Evolutionary conservation across 805 yeast species (phyloP).

Genomic region (Starmera quercuum): DNA sequence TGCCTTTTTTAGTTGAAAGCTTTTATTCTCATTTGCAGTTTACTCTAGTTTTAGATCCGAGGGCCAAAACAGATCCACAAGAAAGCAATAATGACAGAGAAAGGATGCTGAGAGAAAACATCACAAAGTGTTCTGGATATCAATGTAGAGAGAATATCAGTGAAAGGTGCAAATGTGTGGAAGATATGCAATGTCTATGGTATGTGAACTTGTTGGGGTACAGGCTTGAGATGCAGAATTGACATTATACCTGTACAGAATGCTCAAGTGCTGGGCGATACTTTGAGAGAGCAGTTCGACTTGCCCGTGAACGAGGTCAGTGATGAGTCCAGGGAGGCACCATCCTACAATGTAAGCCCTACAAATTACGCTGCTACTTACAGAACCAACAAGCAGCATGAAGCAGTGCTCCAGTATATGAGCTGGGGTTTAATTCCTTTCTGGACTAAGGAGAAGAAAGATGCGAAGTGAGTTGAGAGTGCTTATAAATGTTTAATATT

Average conservation of each 20-base stretch:
- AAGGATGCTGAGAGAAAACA: no score
- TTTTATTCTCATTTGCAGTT: no score
- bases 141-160: no score
- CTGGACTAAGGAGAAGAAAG: slow-evolving; percentile 42
- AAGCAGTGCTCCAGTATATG: slow-evolving; percentile 42
- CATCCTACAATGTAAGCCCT: slow-evolving; percentile 58
- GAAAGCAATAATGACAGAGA: no score
- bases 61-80: no score
- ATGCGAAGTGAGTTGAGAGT: slow-evolving; percentile 14
- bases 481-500: neutral
- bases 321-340: slow-evolving; percentile 17
- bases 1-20: no score
- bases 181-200: slow-evolving; percentile 43
- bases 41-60: no score
- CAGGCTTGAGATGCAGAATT: neutral
- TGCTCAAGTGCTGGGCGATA: slow-evolving; percentile 5
- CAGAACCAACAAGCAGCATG: slow-evolving; percentile 5
- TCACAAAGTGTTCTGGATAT: no score
- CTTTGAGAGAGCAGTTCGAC: slow-evolving; percentile 5
- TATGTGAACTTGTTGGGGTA: slow-evolving; percentile 15
- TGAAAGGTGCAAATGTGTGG: slow-evolving; percentile 62
- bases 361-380: slow-evolving; percentile 40
- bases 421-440: slow-evolving; percentile 74
- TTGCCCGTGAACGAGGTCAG: slow-evolving; percentile 2
- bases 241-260: slow-evolving; percentile 6